These are phyloP conservation scores for Capsella rubella DNA, from an alignment of 441 rosid species.

Conservation along the genomic window DNA sequence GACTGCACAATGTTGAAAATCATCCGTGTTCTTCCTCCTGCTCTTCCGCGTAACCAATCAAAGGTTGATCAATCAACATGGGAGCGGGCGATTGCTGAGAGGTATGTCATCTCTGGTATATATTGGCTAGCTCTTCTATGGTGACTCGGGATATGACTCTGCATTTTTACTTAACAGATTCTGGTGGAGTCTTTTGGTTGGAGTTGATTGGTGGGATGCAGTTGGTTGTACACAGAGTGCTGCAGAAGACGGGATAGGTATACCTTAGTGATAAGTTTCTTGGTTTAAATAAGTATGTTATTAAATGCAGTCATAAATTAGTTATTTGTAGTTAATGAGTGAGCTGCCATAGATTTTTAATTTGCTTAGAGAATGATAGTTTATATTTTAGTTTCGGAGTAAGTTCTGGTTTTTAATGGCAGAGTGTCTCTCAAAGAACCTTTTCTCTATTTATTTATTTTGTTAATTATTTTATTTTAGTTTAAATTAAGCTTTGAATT, in stretches of 20 bases:
- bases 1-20: slow-evolving; percentile 92
- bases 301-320: slow-evolving; percentile 9
- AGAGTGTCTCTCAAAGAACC: slow-evolving; percentile 17
- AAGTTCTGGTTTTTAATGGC: slow-evolving; percentile 3
- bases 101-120: slow-evolving; percentile 52
- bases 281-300: slow-evolving; percentile 11
- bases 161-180: slow-evolving; percentile 64
- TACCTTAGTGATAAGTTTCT: slow-evolving; percentile 34
- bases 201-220: slow-evolving; percentile 99
- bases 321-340: not conserved
- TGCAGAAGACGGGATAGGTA: slow-evolving; percentile 98
- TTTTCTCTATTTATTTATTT: not conserved
- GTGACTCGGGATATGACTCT: not conserved
- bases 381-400: not conserved
- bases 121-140: not conserved
- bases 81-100: slow-evolving; percentile 99
- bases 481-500: slow-evolving; percentile 7
- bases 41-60: slow-evolving; percentile 75
- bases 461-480: not conserved
- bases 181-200: slow-evolving; percentile 99
- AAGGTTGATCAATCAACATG: slow-evolving; percentile 84
- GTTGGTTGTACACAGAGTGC: slow-evolving; percentile 99
- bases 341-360: not conserved
- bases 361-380: slow-evolving; percentile 16
- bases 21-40: slow-evolving; percentile 96